phyloP scores from a whole-genome alignment of 306 rosid genomes.

The Amphicarpaea edgeworthii region DNA sequence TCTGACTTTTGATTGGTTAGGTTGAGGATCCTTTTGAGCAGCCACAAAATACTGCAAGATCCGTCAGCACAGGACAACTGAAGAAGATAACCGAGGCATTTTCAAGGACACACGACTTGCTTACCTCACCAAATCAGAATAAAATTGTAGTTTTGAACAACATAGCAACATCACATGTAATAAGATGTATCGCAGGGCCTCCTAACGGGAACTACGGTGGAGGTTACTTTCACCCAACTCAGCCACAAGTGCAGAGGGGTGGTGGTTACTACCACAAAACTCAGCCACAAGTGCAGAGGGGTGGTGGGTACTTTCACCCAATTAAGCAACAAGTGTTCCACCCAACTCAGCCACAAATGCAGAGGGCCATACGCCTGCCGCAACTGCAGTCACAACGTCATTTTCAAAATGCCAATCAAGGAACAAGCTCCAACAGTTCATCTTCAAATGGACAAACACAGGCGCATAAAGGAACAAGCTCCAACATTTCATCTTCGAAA shows the following conservation, averaged over 20 bases:
- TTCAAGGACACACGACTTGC: slow-evolving; percentile 42
- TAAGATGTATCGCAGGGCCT: slow-evolving; percentile 31
- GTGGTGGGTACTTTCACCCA: slow-evolving; percentile 47
- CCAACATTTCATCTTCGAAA: background rate
- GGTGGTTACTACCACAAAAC: slow-evolving; percentile 4
- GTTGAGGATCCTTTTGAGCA: slow-evolving; percentile 96
- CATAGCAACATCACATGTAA: slow-evolving; percentile 57
- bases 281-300: too few relatives aligned
- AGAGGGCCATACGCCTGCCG: background rate
- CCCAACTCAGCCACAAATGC: slow-evolving; percentile 19
- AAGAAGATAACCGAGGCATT: slow-evolving; percentile 65
- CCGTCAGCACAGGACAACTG: slow-evolving; percentile 60
- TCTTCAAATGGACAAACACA: background rate
- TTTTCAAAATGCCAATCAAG: slow-evolving; percentile 37
- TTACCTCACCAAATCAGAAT: slow-evolving; percentile 47
- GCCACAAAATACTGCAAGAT: slow-evolving; percentile 74
- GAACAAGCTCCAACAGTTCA: slow-evolving; percentile 26
- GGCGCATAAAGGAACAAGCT: background rate
- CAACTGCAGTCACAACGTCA: slow-evolving; percentile 31
- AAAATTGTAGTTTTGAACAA: slow-evolving; percentile 50
- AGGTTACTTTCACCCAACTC: too few relatives aligned
- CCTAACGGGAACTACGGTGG: slow-evolving; percentile 35
- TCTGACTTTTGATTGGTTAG: slow-evolving; percentile 54
- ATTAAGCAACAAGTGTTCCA: slow-evolving; percentile 35
- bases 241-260: background rate